Evolutionary conservation across 176 grass and related monocot genomes (phyloP).

Genomic region (Eleusine coracana): DNA sequence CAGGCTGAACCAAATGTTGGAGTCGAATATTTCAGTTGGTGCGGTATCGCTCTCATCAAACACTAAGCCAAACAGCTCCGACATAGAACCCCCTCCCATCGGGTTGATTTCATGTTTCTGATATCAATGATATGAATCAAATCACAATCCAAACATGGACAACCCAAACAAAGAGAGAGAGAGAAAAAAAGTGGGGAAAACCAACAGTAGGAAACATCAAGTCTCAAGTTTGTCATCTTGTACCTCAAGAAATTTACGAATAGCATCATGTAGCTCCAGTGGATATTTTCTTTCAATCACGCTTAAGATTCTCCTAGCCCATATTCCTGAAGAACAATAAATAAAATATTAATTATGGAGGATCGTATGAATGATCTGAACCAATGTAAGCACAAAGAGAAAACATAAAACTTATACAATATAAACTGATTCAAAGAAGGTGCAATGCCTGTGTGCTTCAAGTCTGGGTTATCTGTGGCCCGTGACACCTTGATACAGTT

Average conservation of each 20-base stretch:
- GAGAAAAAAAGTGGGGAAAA: neutral
- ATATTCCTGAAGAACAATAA: slow-evolving; percentile 49
- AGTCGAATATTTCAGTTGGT: slow-evolving; percentile 60
- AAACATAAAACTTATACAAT: neutral
- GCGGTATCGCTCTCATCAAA: slow-evolving; percentile 57
- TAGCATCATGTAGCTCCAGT: slow-evolving; percentile 63
- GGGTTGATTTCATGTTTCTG: slow-evolving; percentile 61
- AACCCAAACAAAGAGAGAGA: neutral
- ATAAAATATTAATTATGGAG: slow-evolving; percentile 22
- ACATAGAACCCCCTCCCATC: slow-evolving; percentile 51
- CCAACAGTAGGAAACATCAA: slow-evolving; percentile 2
- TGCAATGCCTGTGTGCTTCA: slow-evolving; percentile 52
- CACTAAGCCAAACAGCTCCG: slow-evolving; percentile 45
- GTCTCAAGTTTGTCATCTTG: neutral
- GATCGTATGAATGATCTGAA: neutral
- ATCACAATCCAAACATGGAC: neutral
- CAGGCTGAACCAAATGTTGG: slow-evolving; percentile 87
- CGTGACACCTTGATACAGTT: slow-evolving; percentile 54
- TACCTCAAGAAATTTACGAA: slow-evolving; percentile 89
- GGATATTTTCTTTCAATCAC: slow-evolving; percentile 63
- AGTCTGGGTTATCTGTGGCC: slow-evolving; percentile 48
- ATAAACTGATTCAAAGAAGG: slow-evolving; percentile 21
- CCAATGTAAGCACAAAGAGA: slow-evolving; percentile 14
- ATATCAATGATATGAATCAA: slow-evolving; percentile 12
- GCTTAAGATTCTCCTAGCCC: slow-evolving; percentile 69